Base-by-base conservation (phyloP, 2,329 filamentous ascomycete species). In the Colletotrichum lindemuthianum region DNA sequence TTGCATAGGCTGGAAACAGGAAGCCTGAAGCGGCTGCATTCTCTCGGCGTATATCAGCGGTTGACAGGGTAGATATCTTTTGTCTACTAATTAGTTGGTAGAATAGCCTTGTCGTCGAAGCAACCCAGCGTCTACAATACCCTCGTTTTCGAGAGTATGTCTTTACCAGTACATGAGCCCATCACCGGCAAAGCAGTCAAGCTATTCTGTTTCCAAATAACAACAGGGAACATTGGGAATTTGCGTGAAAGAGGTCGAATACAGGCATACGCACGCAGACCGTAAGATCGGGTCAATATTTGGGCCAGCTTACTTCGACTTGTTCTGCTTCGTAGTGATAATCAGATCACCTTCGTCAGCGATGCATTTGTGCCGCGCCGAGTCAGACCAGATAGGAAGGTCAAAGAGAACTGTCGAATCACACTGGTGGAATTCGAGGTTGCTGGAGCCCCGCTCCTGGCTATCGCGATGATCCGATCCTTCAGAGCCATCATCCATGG, bases 341-440 rank as follows among this genome's bases (percentile, higher is more conserved):
- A 24, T 24, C 24, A 24, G 24, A 39, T 37, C 24, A 41, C 15
- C 55, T 11, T 16, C 41, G 13, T 6, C 12, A 16, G 33, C 11
- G 6, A n/a, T 43, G 24, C 8, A 13, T 1, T 33, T 24, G 15
- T 57, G 51, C 45, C 58, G 51, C 1, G 12, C 5, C 32, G 24
- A 24, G 9, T 16, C 16, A 16, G 24, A 53, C 51, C 10, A 55
- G 59, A 65, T 33, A 61, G 61, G 61, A 56, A 65, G 61, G 61
- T 61, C 33, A 11, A 43, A 65, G 9, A 7, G 11, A 13, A 2
- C 44, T 6, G 12, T 41, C 58, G 58, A 65, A 61, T 65, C 58
- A 52, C 12, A 4, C 34, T 15, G 3, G 9, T 15, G 4, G 49
- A 40, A 40, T 53, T 8, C 13, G 3, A 2, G 12, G 11, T 44